phyloP scores from a whole-genome alignment of 1,139 yeast genomes.

The Yamadazyma oceani region DNA sequence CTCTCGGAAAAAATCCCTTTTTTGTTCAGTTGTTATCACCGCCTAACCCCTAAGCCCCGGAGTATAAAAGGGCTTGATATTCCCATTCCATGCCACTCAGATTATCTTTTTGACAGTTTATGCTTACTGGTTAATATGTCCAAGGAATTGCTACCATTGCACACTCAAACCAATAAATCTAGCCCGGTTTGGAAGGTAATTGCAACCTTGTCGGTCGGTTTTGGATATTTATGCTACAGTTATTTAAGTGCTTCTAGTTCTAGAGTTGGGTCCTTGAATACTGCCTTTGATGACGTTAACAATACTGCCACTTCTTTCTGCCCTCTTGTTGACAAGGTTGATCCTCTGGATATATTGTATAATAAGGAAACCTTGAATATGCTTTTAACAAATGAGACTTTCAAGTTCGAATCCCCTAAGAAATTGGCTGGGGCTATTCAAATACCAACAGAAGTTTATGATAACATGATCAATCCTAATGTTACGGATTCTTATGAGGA shows the following conservation, averaged over 20 bases:
- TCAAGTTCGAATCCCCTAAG: conserved; percentile 37
- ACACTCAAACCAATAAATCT: neutral
- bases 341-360: conserved; percentile 26
- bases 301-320: conserved; percentile 20
- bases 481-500: conserved; percentile 23
- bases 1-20: too few species aligned
- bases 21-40: too few species aligned
- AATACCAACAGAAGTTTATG: conserved; percentile 64
- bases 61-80: too few species aligned
- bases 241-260: too few species aligned
- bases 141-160: neutral
- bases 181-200: neutral
- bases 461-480: conserved; percentile 37
- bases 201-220: neutral
- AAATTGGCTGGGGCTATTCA: conserved; percentile 56
- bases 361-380: conserved; percentile 23
- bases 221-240: neutral
- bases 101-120: too few species aligned
- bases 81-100: too few species aligned
- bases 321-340: conserved; percentile 33
- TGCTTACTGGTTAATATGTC: too few species aligned
- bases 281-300: too few species aligned
- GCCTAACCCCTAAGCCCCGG: too few species aligned
- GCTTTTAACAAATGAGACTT: conserved; percentile 38
- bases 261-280: too few species aligned